These are phyloP conservation scores for Hemerocallis citrina DNA, from an alignment of 106 monocot genomes.

Conservation along the genomic window DNA sequence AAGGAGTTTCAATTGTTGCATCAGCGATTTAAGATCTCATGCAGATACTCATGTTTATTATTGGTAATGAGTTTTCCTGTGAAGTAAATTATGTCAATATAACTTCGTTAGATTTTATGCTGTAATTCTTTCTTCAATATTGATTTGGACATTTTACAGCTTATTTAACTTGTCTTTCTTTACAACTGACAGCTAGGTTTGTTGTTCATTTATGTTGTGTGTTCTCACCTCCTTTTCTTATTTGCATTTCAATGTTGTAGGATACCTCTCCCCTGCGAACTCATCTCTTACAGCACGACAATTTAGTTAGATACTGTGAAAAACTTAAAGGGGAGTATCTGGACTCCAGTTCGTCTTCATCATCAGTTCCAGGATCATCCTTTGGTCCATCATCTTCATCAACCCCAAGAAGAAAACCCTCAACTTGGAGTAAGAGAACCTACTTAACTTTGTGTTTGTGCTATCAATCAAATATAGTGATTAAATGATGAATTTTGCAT, in stretches of 20 bases:
- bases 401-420: constrained; percentile 44
- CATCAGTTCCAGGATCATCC: constrained; percentile 30
- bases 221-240: not conserved
- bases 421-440: constrained; percentile 55
- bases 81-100: too few relatives aligned
- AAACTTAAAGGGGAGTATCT: constrained; percentile 53
- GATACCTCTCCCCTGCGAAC: constrained; percentile 58
- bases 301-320: constrained; percentile 68
- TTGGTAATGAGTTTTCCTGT: too few relatives aligned
- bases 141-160: too few relatives aligned
- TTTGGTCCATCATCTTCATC: constrained; percentile 53
- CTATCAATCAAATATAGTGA: not conserved
- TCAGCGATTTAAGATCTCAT: too few relatives aligned
- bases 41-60: too few relatives aligned
- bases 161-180: not conserved
- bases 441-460: not conserved
- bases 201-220: too few relatives aligned
- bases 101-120: too few relatives aligned
- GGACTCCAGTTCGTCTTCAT: constrained; percentile 31
- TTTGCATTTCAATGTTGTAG: constrained; percentile 22
- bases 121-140: too few relatives aligned
- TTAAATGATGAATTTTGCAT: too few relatives aligned
- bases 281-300: constrained; percentile 54
- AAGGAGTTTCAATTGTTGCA: too few relatives aligned
- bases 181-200: not conserved